Conservation (phyloP, 306 rosid genomes). For the Glycine soja region DNA sequence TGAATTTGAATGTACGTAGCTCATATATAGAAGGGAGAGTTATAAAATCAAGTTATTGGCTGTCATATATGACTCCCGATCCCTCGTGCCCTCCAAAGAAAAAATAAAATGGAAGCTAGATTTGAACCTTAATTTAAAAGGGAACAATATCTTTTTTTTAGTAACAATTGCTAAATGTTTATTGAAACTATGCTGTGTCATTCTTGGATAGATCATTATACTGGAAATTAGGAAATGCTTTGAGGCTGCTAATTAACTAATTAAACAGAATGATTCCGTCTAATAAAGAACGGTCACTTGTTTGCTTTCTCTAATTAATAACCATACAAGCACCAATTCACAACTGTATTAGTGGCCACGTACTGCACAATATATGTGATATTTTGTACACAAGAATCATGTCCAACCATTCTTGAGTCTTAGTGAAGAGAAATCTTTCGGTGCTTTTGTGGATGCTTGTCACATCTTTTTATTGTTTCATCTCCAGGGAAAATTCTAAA, state of each 20-base stretch:
- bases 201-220: constrained; percentile 43
- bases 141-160: background rate
- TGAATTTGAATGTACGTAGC: background rate
- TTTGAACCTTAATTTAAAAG: constrained; percentile 22
- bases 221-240: constrained; percentile 30
- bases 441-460: constrained; percentile 74
- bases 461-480: constrained; percentile 62
- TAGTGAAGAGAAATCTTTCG: constrained; percentile 54
- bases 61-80: background rate
- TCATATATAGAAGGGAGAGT: background rate
- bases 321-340: constrained; percentile 41
- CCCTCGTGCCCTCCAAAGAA: background rate
- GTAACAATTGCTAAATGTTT: constrained; percentile 28
- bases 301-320: constrained; percentile 46
- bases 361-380: constrained; percentile 36
- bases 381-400: constrained; percentile 60
- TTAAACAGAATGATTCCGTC: constrained; percentile 44
- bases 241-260: constrained; percentile 16
- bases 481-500: constrained; percentile 52
- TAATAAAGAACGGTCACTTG: constrained; percentile 47
- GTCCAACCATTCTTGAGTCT: constrained; percentile 60
- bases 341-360: constrained; percentile 44
- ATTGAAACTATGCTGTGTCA: constrained; percentile 45
- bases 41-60: background rate
- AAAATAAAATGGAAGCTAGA: background rate